These are phyloP conservation scores for Phytophthora vignae DNA, from an alignment of 352 stramenopile genomes.

Conservation along the genomic window DNA sequence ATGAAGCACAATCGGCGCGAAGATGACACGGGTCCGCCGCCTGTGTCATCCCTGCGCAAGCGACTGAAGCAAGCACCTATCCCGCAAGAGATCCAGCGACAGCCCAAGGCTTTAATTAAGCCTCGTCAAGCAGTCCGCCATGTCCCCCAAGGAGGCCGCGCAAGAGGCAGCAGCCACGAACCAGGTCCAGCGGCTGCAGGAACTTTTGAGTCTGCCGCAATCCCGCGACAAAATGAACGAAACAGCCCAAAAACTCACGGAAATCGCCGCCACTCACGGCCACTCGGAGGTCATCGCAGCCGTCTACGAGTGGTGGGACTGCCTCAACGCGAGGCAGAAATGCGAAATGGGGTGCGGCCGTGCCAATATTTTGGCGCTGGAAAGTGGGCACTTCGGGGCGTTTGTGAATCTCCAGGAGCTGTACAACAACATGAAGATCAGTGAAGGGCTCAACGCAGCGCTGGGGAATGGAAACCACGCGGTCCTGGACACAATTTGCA, in stretches of 20 bases:
- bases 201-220: background rate
- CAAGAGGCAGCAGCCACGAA: slow-evolving; percentile 5
- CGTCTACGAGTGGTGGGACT: slow-evolving; percentile 2
- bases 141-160: slow-evolving; percentile 2
- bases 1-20: background rate
- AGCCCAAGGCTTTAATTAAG: background rate
- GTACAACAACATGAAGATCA: background rate
- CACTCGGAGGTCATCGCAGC: background rate
- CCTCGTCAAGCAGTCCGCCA: background rate
- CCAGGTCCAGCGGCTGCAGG: slow-evolving; percentile 1
- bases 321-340: slow-evolving; percentile 1
- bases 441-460: too few relatives aligned
- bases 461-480: too few relatives aligned
- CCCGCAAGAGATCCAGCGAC: background rate
- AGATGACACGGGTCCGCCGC: background rate
- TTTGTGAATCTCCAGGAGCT: slow-evolving; percentile 2
- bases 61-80: background rate
- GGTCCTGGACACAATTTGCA: slow-evolving; percentile 10
- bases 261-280: background rate
- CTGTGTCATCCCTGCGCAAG: background rate
- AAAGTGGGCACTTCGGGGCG: background rate
- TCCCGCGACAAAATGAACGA: slow-evolving; percentile 7
- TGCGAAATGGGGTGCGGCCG: background rate
- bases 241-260: background rate
- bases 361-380: background rate